Conservation (phyloP, 352 stramenopile genomes). For the Phytophthora citricola region DNA sequence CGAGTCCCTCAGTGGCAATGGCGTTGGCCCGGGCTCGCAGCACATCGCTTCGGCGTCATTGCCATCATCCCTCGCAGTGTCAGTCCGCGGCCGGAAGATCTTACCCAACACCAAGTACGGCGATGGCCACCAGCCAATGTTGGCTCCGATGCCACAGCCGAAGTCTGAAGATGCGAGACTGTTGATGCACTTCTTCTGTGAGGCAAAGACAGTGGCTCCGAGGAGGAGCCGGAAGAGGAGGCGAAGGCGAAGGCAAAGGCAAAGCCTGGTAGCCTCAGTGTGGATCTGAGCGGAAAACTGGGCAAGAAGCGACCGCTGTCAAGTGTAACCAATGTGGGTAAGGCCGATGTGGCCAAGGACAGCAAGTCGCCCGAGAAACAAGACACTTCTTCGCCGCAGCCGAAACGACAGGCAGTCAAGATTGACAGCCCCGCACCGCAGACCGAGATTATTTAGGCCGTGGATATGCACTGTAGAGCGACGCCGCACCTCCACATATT, state of each 20-base stretch:
- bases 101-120: conserved; percentile 34
- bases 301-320: conserved; percentile 71
- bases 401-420: conserved; percentile 57
- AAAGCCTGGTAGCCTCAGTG: conserved; percentile 25
- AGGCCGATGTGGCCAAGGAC: conserved; percentile 9
- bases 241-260: conserved; percentile 19
- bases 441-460: conserved; percentile 51
- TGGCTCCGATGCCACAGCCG: conserved; percentile 31
- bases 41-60: conserved; percentile 12
- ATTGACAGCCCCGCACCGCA: conserved; percentile 38
- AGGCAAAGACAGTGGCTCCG: conserved; percentile 53
- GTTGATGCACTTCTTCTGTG: conserved; percentile 79
- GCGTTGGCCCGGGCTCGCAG: conserved; percentile 25
- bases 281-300: conserved; percentile 46
- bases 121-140: conserved; percentile 12
- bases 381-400: conserved; percentile 22
- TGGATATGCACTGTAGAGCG: conserved; percentile 30
- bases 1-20: conserved; percentile 61
- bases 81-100: conserved; percentile 43
- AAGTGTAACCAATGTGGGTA: conserved; percentile 20
- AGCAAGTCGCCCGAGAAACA: conserved; percentile 17
- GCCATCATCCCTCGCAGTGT: conserved; percentile 38
- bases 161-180: conserved; percentile 80
- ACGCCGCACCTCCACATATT: conserved; percentile 36
- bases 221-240: conserved; percentile 31